These are phyloP conservation scores for Lentithecium fluviatile DNA, from an alignment of 495 filamentous ascomycete species.

Conservation along the genomic window DNA sequence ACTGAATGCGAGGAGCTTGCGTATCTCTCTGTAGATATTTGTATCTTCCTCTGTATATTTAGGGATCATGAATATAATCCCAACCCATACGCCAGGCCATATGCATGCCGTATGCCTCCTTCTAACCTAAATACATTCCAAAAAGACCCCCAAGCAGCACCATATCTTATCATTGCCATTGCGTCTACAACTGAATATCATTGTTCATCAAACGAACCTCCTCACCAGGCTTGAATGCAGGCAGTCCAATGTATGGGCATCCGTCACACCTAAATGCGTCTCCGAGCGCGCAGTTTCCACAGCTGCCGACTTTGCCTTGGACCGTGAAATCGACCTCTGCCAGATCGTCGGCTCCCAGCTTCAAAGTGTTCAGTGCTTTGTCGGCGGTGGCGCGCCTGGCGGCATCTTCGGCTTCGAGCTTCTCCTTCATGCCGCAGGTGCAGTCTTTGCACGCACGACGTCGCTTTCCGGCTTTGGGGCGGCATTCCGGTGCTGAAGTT, in stretches of 20 bases:
- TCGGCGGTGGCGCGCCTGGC: constrained; percentile 64
- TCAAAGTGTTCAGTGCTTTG: constrained; percentile 60
- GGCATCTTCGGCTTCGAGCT: constrained; percentile 76
- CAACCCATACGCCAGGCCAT: too few species aligned
- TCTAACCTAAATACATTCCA: too few species aligned
- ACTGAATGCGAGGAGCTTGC: too few species aligned
- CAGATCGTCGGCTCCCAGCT: constrained; percentile 75
- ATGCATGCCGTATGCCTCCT: too few species aligned
- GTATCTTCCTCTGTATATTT: too few species aligned
- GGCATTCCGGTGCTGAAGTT: constrained; percentile 70
- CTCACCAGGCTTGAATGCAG: constrained; percentile 94
- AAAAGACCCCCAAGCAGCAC: too few species aligned
- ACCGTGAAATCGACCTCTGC: constrained; percentile 94
- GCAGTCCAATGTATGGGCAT: constrained; percentile 90
- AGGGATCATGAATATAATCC: too few species aligned
- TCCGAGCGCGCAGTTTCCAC: constrained; percentile 87
- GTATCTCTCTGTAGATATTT: too few species aligned
- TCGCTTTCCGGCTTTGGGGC: constrained; percentile 77
- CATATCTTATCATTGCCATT: too few species aligned
- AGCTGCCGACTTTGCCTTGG: constrained; percentile 88
- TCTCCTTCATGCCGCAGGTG: constrained; percentile 82
- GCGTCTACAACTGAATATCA: constrained; percentile 73
- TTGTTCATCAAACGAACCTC: constrained; percentile 85
- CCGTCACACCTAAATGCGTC: constrained; percentile 82
- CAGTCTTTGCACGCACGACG: constrained; percentile 96